Base-by-base conservation (phyloP, 352 stramenopile genomes). In the Blastocystis sp. region DNA sequence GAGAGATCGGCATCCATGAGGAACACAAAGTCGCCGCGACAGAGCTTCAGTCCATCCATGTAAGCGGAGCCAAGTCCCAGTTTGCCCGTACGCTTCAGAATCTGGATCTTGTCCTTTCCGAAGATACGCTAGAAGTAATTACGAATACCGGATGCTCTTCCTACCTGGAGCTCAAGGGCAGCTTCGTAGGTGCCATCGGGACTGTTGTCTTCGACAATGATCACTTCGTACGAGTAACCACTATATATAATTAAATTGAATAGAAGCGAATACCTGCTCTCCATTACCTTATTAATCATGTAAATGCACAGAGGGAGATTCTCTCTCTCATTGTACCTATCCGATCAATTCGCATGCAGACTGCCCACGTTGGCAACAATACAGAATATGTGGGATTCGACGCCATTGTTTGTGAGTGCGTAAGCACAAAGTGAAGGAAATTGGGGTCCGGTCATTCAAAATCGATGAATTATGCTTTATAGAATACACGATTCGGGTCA, bases 1-100 rank as follows among this genome's bases (percentile, higher is more conserved):
- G 92, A 97, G 44, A 99, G 91, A 89, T 99, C 95, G 24, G 95
- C 95, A 90, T 98, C 95, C 95, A 99, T 98, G 51, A 99, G 90
- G 88, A 99, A 93, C 57, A 98, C 94, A 87, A 93, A 94, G 79
- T 97, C 90, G 29, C 94, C 94, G 59, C 61, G 46, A 36, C 89
- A 88, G 42, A 90, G 89, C 87, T 96, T 94, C 53, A 99, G 90
- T 16, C 94, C 96, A 86, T 97, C 95, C 51, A 94, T 93, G 88
- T 98, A 98, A 29, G 96, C 96, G 0, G 92, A 97, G 46, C 95
- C 95, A 16, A 98, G 89, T 21, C 96, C 96, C 46, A 98, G 87
- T 87, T 98, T 98, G 40, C 94, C 95, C 57, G 93, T 87, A 64
- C 96, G 92, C 54, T 94, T 92, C 4, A 97, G 89, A 84, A 99